phyloP scores from a whole-genome alignment of 2,329 filamentous ascomycete genomes.

The Fusarium buharicum region DNA sequence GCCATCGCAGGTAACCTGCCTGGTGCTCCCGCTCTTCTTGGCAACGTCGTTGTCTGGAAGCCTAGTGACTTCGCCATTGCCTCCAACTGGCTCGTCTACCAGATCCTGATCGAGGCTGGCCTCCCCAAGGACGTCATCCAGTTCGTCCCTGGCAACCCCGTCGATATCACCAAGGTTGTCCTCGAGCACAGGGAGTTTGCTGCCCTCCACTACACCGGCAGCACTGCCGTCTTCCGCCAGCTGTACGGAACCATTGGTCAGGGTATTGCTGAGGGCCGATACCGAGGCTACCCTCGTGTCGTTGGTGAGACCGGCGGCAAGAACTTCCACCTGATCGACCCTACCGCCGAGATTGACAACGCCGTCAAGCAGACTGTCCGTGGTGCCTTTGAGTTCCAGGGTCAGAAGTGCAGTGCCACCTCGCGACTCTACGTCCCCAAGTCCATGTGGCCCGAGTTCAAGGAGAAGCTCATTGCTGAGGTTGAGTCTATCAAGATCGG shows the following conservation, averaged over 20 bases:
- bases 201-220: slow-evolving; percentile 94
- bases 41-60: slow-evolving; percentile 97
- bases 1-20: slow-evolving; percentile 91
- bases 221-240: slow-evolving; percentile 88
- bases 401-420: slow-evolving; percentile 90
- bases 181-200: slow-evolving; percentile 84
- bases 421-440: slow-evolving; percentile 82
- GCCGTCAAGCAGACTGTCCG: slow-evolving; percentile 85
- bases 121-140: slow-evolving; percentile 91
- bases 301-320: slow-evolving; percentile 93
- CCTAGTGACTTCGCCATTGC: slow-evolving; percentile 89
- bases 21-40: slow-evolving; percentile 84
- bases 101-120: slow-evolving; percentile 90
- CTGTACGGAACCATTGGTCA: slow-evolving; percentile 87
- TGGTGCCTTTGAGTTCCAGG: slow-evolving; percentile 90
- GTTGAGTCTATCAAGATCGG: slow-evolving; percentile 77
- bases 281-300: slow-evolving; percentile 85
- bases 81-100: slow-evolving; percentile 91
- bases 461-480: slow-evolving; percentile 73
- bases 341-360: slow-evolving; percentile 79
- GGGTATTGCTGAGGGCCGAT: slow-evolving; percentile 83
- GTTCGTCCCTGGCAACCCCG: slow-evolving; percentile 89
- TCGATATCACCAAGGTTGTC: slow-evolving; percentile 81
- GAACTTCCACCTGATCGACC: slow-evolving; percentile 90
- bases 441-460: slow-evolving; percentile 79